Evolutionary conservation across 129 eudicot species (phyloP), one percentile per base, ranked within the genome.

Genomic region (Ambrosia trifida): DNA sequence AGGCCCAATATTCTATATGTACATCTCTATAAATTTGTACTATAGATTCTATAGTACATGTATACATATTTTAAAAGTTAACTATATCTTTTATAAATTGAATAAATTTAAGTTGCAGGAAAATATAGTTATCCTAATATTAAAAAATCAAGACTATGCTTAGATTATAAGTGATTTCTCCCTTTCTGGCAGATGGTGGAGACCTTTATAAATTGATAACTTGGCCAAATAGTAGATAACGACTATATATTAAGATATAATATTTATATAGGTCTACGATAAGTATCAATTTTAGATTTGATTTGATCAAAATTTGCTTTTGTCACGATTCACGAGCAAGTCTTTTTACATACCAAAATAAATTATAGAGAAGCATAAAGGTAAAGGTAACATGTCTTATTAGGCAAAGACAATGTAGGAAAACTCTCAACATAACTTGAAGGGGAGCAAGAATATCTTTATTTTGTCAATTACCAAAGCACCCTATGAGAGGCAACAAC

Each of bases 101-200:
- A 50, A 5, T 50, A 50, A 16, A 50, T 50, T 20, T 50, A 50
- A 50, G 9, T 50, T 24, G 10, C 8, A 10, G 0, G n/a, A n/a
- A 53, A 0, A 19, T 53, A 18, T 53, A 53, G 59, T 18, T 50
- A 19, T 54, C 62, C 20, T 54, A 11, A 20, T 14, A 44, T 17
- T 13, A 66, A 24, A 4, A 35, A 36, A 50, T 45, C 19, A 24
- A 10, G 53, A 36, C 35, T 38, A 68, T 68, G 61, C 72, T 68
- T 68, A 49, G 61, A 68, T 68, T 49, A 12, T 28, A 68, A 68
- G 72, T 68, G 72, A 68, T 49, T 47, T 68, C 56, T 45, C n/a
- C 38, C 72, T 31, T 68, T 68, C 30, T 31, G 72, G 61, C 14
- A 46, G 45, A 68, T 68, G 46, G 60, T 49, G 60, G 72, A 31